Base-by-base conservation (phyloP, 805 yeast genomes). In the Jamesozyma piceae region DNA sequence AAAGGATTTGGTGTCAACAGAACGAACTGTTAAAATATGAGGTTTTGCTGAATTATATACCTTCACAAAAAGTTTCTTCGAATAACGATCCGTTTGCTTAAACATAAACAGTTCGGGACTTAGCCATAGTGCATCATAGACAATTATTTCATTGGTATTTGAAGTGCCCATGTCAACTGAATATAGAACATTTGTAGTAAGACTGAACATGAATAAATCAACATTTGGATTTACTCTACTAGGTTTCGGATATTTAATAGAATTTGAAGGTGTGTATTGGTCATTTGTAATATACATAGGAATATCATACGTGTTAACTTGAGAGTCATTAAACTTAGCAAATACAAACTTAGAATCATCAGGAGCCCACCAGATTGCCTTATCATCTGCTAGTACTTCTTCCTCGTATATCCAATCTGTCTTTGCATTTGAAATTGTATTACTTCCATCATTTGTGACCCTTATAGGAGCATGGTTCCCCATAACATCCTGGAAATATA, bases 321-420 rank as follows among this genome's bases (percentile, higher is more conserved):
- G 53, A 0, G 82, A 68, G 48, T 82, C 89, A 51, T 83, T 71
- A 19, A 75, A 68, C 48, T 65, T 71, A 46, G 81, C 69, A 51
- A 67, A 84, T 0, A 80, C 65, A 37, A 82, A 47, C 42, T 65
- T 65, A 1, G 74, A 57, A 49, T 80, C 83, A 48, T 77, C 76
- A 1, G 82, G 80, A 14, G 80, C 65, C 88, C 90, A 83, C 83
- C 87, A 82, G 11, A 82, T 63, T 0, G 82, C 77, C 29, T 58
- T 62, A 47, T 81, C 89, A 14, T 64, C 52, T 0, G 71, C 71
- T 11, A 78, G 61, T 1, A 84, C 84, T 53, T 84, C 95, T 54
- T 84, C 94, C 57, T 84, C 94, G 58, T 83, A 83, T 1, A 83
- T 80, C 92, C 94, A 84, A 54, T 83, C 92, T 0, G 89, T 78